Evolutionary conservation across 2,329 filamentous ascomycete genomes (phyloP), one percentile per base, ranked within the genome.

Genomic region (Aureobasidium uvarum): DNA sequence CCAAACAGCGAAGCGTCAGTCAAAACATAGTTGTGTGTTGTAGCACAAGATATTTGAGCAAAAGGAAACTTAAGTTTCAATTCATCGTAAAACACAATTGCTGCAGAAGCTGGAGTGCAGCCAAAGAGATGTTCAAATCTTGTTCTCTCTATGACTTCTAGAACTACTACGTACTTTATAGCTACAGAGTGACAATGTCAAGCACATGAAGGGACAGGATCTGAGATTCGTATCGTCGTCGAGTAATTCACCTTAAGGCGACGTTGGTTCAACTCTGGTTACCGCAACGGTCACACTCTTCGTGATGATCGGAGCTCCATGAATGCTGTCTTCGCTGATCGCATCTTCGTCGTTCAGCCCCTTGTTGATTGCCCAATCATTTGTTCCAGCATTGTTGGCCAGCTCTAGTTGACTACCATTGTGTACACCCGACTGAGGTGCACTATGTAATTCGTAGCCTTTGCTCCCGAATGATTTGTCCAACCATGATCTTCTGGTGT

Each of bases 211-310:
- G 33, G 11, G 11, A 13, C 33, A 23, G n/a, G 28, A 56, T 13
- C 46, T 14, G 16, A 45, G 8, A 23, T 31, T 48, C 56, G 16
- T 60, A 18, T 36, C 59, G 46, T 62, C 45, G 28, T 63, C 23
- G 28, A 28, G n/a, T 23, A 10, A n/a, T 23, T 16, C 7, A 36
- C 28, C 5, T 48, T 28, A 46, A 18, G 31, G 18, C 23, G 39
- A 58, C 2, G 3, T 23, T 7, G 56, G 43, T 25, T 60, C 56
- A 18, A 51, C 58, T 39, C 58, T 38, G 5, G 58, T 62, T 23
- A 62, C 18, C 11, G 43, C 45, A 25, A 62, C 58, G 13, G 58
- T 62, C 31, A 62, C 58, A 36, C 58, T 62, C 33, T 62, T 62
- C 5, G 58, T 62, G 31, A 62, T 41, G 20, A n/a, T 8, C 1